phyloP scores from a whole-genome alignment of 2,329 filamentous ascomycete genomes.

The Fusarium goolgardi region DNA sequence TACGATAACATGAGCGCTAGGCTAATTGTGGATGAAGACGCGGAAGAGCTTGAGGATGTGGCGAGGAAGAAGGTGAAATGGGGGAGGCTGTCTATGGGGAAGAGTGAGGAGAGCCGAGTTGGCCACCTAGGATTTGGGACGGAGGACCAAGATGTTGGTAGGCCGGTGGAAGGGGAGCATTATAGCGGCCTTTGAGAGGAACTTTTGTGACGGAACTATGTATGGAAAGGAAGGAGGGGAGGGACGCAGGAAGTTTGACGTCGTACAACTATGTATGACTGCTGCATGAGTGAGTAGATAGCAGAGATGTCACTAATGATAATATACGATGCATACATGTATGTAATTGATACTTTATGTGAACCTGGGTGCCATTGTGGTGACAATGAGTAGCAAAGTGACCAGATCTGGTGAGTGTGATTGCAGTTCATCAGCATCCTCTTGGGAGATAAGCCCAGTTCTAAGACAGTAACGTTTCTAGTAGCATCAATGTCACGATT shows the following conservation, averaged over 20 bases:
- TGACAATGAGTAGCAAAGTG: no score
- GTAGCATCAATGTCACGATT: background rate
- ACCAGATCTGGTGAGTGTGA: background rate
- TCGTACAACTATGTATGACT: background rate
- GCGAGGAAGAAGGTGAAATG: conserved; percentile 28
- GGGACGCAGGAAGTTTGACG: no score
- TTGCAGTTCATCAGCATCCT: background rate
- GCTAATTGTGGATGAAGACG: conserved; percentile 9
- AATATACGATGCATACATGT: background rate
- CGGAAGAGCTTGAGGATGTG: conserved; percentile 1
- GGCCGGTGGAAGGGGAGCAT: conserved; percentile 30
- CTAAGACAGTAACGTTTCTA: background rate
- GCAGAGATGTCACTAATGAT: background rate
- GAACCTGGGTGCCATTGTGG: background rate
- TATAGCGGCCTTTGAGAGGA: conserved; percentile 21
- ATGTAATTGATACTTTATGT: background rate
- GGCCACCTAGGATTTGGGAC: conserved; percentile 36
- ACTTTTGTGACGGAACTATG: background rate
- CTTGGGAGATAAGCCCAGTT: background rate
- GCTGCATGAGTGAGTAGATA: background rate
- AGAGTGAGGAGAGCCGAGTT: conserved; percentile 15
- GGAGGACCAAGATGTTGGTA: conserved; percentile 20
- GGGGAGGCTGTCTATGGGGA: conserved; percentile 24
- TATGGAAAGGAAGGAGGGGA: background rate
- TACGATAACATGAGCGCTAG: background rate